phyloP scores from a whole-genome alignment of 2,329 filamentous ascomycete genomes.

The Cytospora paraplurivora region DNA sequence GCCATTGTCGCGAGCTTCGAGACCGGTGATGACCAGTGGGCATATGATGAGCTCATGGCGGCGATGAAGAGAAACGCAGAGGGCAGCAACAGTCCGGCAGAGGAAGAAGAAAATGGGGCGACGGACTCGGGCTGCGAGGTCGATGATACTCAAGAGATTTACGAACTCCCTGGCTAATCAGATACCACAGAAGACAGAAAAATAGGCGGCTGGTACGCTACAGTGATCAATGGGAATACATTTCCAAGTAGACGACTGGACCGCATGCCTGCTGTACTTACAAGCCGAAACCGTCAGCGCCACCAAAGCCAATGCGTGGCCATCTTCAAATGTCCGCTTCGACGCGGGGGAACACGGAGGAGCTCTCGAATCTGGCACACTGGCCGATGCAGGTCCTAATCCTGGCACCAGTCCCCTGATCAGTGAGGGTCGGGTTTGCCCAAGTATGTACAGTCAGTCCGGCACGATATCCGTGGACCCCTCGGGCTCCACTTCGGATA shows the following conservation, averaged over 20 bases:
- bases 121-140: not conserved
- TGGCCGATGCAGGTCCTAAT: not conserved
- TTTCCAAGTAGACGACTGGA: not conserved
- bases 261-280: not conserved
- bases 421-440: not conserved
- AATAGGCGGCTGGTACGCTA: no score
- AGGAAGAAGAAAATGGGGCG: not conserved
- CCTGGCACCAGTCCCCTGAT: not conserved
- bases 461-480: slow-evolving; percentile 1
- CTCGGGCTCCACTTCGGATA: not conserved
- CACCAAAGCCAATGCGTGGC: not conserved
- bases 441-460: not conserved
- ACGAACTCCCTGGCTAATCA: slow-evolving; percentile 10
- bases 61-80: slow-evolving; percentile 10
- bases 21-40: slow-evolving; percentile 23
- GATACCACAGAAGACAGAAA: not conserved
- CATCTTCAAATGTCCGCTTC: not conserved
- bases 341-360: not conserved
- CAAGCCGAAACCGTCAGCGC: not conserved
- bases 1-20: slow-evolving; percentile 24
- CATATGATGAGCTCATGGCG: slow-evolving; percentile 15
- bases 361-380: not conserved
- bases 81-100: not conserved
- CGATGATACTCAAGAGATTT: not conserved
- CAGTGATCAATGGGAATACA: not conserved